Conservation (phyloP, 805 yeast genomes). For the Sungouiella thailandica region DNA sequence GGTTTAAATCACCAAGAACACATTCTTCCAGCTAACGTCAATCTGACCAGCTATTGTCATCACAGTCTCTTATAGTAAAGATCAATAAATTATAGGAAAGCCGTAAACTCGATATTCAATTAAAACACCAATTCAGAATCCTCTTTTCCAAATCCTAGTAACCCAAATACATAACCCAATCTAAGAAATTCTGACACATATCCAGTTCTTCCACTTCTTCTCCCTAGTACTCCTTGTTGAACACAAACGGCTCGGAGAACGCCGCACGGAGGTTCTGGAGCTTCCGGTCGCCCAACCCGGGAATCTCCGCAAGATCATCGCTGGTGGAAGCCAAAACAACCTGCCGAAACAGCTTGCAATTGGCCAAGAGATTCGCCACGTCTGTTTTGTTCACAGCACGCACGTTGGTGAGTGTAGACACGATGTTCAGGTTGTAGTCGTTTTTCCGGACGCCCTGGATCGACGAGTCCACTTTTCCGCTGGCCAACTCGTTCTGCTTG, state of each 20-base stretch:
- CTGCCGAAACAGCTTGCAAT: slow-evolving; percentile 40
- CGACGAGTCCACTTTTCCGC: slow-evolving; percentile 24
- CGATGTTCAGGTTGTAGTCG: slow-evolving; percentile 41
- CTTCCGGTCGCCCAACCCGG: slow-evolving; percentile 48
- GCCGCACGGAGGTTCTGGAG: slow-evolving; percentile 33
- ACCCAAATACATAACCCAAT: too few species aligned
- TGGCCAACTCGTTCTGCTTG: slow-evolving; percentile 34
- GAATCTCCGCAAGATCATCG: slow-evolving; percentile 27
- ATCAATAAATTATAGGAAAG: too few species aligned
- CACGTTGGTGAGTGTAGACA: slow-evolving; percentile 42
- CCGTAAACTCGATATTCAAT: too few species aligned
- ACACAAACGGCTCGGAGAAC: slow-evolving; percentile 48
- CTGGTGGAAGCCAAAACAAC: slow-evolving; percentile 30
- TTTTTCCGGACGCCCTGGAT: slow-evolving; percentile 42
- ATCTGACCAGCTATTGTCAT: too few species aligned
- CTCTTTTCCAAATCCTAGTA: too few species aligned
- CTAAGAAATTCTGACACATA: too few species aligned
- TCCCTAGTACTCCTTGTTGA: slow-evolving; percentile 35
- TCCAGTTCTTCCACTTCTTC: too few species aligned
- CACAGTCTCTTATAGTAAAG: too few species aligned
- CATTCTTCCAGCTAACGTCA: too few species aligned
- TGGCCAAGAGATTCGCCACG: slow-evolving; percentile 46
- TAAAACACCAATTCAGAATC: too few species aligned
- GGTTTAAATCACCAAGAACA: too few species aligned
- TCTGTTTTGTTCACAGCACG: slow-evolving; percentile 51